Base-by-base conservation (phyloP, 176 grass and related monocot species). In the Aechmea fasciata region DNA sequence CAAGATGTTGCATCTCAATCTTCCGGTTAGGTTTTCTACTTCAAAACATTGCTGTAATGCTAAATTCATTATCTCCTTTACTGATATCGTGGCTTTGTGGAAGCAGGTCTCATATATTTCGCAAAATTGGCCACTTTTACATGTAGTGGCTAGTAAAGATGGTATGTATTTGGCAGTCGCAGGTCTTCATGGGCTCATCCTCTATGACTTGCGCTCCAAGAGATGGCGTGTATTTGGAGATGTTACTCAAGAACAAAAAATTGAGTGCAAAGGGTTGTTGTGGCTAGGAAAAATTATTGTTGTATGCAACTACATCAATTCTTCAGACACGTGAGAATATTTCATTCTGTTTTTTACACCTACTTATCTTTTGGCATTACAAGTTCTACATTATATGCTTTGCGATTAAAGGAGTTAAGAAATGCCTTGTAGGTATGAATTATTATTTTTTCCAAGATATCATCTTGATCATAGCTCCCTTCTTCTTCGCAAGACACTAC, bases 221-320 rank as follows among this genome's bases (percentile, higher is more conserved):
- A 97, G 80, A 66, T 97, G 93, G 93, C 88, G 93, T 47, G 81
- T 92, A 73, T 97, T 97, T 75, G 93, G 93, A 67, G 89, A 97
- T 85, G 89, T 97, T 64, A 92, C 93, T 71, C 93, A 97, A 87
- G 93, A 97, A 78, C 93, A 97, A 79, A 97, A 87, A 74, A 97
- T 97, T 76, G 87, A 97, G 70, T 97, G 93, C 86, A 92, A 92
- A 85, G 93, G 93, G 67, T 87, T 97, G 69, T 78, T 92, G 57
- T 97, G 93, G 93, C 79, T 97, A 66, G 79, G 86, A 59, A 97
- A 97, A 81, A 90, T 92, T 63, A 85, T 97, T 69, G 83, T 97
- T 62, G 74, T 97, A 59, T 97, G 93, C 84, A 97, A 97, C 79
- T 97, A 83, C 51, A 79, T 92, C 66, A 84, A 97, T 65, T 83